Base-by-base conservation (phyloP, 257 asterid species). In the Parsonsia alboflavescens region DNA sequence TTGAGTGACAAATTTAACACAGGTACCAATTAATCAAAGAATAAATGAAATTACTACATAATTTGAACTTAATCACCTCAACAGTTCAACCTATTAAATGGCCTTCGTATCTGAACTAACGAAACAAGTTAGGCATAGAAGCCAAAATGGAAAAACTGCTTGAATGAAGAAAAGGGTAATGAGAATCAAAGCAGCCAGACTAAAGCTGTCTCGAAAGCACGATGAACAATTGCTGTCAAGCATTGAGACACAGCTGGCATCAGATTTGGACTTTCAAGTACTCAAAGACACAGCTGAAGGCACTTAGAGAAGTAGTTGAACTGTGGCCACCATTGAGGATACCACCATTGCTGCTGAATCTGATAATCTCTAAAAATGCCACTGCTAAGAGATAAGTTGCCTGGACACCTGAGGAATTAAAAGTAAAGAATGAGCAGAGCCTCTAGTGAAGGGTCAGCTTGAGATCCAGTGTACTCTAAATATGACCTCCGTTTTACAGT, bases 361-460 rank as follows among this genome's bases (percentile, higher is more conserved):
- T 86, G 82, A 89, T 92, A 76, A 95, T 92, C 93, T 95, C 99
- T 76, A 95, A 72, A 82, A 90, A 90, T 48, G 98, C 92, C 52
- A 95, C 99, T n/a, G 99, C 99, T 80, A 93, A 88, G 79, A 95
- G 99, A 86, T 95, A 95, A 56, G 97, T 95, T 77, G 99, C 96
- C 87, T 95, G 93, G 83, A 95, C 99, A 79, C 99, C 99, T 95
- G 86, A 46, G 84, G 68, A 83, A 82, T 70, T 45, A 81, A 83
- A 66, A 76, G 13, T 56, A 56, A 57, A 70, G 59, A 80, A 76
- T 76, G 72, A 81, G 61, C 45, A 42, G 52, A 77, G 45, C 24
- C 42, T 41, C 22, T 39, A 42, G 99, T 98, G 79, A 93, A 88
- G 80, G 93, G 50, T 30, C 42, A 57, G 19, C 48, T 53, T 56